Percentiles rank a stretch among this genome's conserved stretches.
Evolutionary conservation across 345 rosid genomes (phyloP).

Genomic region (Gossypium mustelinum): DNA sequence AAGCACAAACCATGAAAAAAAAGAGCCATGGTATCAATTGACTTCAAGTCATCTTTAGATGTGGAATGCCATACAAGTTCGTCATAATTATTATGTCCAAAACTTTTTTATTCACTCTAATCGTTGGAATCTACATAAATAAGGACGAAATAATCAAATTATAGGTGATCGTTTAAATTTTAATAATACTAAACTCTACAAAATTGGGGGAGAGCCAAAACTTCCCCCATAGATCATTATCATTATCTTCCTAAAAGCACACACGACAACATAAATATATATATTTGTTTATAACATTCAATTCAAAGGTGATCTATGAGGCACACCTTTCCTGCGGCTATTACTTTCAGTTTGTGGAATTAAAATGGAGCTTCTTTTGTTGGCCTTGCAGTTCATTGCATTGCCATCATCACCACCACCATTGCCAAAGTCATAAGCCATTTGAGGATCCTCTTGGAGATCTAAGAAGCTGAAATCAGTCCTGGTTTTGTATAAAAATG

Average conservation of each 20-base stretch:
- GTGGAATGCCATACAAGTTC: not conserved
- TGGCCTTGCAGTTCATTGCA: not conserved
- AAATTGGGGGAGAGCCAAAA: constrained; percentile 9
- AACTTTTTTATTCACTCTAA: not conserved
- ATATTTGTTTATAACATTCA: constrained; percentile 17
- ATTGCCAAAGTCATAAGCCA: constrained; percentile 2
- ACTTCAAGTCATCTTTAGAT: not conserved
- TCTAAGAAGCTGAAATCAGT: not conserved
- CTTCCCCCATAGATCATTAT: constrained; percentile 6
- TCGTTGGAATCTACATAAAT: not conserved
- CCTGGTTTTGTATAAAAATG: constrained; percentile 16
- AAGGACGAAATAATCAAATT: not conserved
- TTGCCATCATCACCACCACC: no score
- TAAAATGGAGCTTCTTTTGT: constrained; percentile 27
- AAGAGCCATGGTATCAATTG: not conserved
- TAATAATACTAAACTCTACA: not conserved
- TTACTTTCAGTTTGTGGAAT: constrained; percentile 21
- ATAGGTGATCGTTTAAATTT: not conserved
- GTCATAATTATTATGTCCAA: not conserved
- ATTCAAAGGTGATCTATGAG: constrained; percentile 51
- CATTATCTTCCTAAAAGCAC: not conserved
- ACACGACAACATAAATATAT: not conserved
- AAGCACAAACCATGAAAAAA: not conserved
- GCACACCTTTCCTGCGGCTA: constrained; percentile 53
- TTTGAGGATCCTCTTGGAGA: constrained; percentile 9